phyloP scores from a whole-genome alignment of 106 monocot genomes.

The Agapanthus africanus region DNA sequence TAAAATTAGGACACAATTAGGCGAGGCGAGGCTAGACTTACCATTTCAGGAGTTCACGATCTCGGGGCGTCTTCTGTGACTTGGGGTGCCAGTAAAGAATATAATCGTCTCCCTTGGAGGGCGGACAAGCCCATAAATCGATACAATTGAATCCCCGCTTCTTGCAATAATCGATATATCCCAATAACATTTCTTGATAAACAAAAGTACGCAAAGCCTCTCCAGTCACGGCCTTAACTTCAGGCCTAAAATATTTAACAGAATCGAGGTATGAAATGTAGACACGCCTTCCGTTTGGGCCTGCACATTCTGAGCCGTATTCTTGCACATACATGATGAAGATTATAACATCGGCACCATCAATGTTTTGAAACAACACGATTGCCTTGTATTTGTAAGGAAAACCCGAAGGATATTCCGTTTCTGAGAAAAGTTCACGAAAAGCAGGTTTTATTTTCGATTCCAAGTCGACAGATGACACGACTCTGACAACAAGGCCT shows the following conservation, averaged over 20 bases:
- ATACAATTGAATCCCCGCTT: slow-evolving; percentile 59
- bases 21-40: slow-evolving; percentile 7
- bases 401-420: slow-evolving; percentile 65
- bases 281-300: slow-evolving; percentile 53
- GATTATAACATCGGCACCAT: slow-evolving; percentile 63
- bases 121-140: slow-evolving; percentile 74
- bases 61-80: slow-evolving; percentile 60
- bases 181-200: slow-evolving; percentile 85
- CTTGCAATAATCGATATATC: slow-evolving; percentile 74
- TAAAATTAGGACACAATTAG: too few species aligned
- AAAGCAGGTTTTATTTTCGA: slow-evolving; percentile 54
- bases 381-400: slow-evolving; percentile 88
- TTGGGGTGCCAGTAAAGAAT: slow-evolving; percentile 78
- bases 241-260: slow-evolving; percentile 71
- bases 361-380: slow-evolving; percentile 68
- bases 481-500: slow-evolving; percentile 75
- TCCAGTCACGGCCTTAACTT: slow-evolving; percentile 43
- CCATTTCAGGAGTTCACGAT: slow-evolving; percentile 69
- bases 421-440: slow-evolving; percentile 52
- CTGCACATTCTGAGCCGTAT: slow-evolving; percentile 52
- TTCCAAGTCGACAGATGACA: slow-evolving; percentile 66
- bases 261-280: slow-evolving; percentile 77
- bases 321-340: slow-evolving; percentile 87
- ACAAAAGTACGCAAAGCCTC: slow-evolving; percentile 81
- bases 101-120: slow-evolving; percentile 58